A percentile compares a stretch with the other conserved stretches of the same genome.
Evolutionary conservation across 306 rosid genomes (phyloP).

Genomic region (Rosa chinensis): DNA sequence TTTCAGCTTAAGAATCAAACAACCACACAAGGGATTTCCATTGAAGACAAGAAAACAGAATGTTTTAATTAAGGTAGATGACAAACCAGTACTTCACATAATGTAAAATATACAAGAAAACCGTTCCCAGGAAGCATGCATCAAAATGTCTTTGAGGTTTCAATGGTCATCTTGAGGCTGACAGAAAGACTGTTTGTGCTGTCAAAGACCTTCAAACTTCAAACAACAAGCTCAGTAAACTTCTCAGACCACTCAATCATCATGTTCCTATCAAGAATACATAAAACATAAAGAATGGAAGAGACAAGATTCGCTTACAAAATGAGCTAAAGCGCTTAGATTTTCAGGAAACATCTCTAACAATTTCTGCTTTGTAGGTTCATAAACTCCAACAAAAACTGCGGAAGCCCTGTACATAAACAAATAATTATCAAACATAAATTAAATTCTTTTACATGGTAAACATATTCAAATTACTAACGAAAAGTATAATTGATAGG

Average conservation of each 20-base stretch:
- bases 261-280: neutral
- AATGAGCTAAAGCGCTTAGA: conserved; percentile 81
- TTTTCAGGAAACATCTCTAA: conserved; percentile 76
- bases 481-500: neutral
- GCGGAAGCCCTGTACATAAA: conserved; percentile 85
- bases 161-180: neutral
- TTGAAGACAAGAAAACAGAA: neutral
- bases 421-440: conserved; percentile 11
- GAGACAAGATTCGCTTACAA: conserved; percentile 50
- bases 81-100: neutral
- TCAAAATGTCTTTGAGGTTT: neutral
- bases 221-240: neutral
- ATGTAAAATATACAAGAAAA: neutral
- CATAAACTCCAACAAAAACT: conserved; percentile 89
- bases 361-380: conserved; percentile 87
- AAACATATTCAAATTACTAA: neutral
- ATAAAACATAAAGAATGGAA: neutral
- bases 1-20: neutral
- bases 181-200: neutral
- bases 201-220: neutral
- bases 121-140: conserved; percentile 6
- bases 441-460: neutral
- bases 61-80: neutral
- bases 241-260: conserved; percentile 3
- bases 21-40: neutral